Evolutionary conservation across 768 basidiomycete species (phyloP).

Genomic region (Mycena rosella): DNA sequence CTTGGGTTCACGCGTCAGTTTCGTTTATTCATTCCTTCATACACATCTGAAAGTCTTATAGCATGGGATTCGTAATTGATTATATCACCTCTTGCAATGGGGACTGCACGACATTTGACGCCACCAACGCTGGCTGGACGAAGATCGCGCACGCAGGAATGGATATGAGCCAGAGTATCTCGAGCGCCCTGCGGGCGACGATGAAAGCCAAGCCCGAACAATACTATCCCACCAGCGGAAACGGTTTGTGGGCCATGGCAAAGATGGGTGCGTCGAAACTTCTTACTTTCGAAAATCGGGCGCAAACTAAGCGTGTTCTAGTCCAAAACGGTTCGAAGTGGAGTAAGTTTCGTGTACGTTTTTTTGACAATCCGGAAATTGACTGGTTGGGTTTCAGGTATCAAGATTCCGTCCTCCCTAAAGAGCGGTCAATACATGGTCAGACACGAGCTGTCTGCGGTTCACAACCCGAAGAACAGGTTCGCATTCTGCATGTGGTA

Average conservation of each 20-base stretch:
- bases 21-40: background rate
- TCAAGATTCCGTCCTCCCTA: constrained; percentile 38
- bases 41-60: background rate
- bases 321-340: constrained; percentile 39
- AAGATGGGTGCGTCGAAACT: constrained; percentile 26
- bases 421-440: constrained; percentile 42
- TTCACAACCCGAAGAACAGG: constrained; percentile 41
- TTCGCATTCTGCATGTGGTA: background rate
- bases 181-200: constrained; percentile 32
- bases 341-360: constrained; percentile 20
- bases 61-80: constrained; percentile 41
- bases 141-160: constrained; percentile 40
- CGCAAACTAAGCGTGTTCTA: constrained; percentile 5
- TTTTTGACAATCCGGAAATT: background rate
- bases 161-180: constrained; percentile 39
- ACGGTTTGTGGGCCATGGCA: constrained; percentile 44
- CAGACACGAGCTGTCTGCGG: constrained; percentile 40
- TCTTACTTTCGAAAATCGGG: background rate
- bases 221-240: constrained; percentile 38
- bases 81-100: constrained; percentile 43
- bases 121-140: constrained; percentile 41
- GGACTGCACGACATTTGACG: constrained; percentile 40
- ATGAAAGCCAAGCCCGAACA: constrained; percentile 41
- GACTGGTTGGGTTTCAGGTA: constrained; percentile 11
- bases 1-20: constrained; percentile 44